Conservation (phyloP, 768 basidiomycete genomes). For the Mycena indigotica region DNA sequence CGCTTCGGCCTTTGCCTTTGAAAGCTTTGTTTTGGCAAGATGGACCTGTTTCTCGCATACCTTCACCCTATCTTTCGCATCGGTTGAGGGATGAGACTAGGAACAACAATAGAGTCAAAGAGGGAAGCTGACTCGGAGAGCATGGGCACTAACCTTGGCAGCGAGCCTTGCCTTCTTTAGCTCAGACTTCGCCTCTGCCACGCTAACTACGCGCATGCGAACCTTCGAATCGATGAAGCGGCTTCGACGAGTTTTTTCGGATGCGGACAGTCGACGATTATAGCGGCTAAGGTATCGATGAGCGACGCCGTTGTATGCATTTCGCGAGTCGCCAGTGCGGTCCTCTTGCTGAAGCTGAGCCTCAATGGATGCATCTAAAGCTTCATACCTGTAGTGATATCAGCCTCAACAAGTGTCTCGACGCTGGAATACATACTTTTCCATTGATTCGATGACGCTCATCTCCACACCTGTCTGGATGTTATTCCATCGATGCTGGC, state of each 20-base stretch:
- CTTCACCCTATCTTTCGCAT: no score
- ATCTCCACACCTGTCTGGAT: conserved; percentile 5
- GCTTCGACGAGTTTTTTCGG: not conserved
- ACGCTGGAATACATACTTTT: conserved; percentile 4
- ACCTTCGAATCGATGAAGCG: not conserved
- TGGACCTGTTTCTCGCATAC: no score
- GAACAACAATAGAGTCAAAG: no score
- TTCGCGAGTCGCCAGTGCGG: not conserved
- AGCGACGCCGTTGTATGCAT: not conserved
- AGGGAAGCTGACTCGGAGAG: no score
- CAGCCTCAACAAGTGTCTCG: not conserved
- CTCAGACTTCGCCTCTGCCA: not conserved
- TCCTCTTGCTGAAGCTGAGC: not conserved
- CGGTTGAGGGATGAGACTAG: no score
- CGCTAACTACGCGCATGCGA: no score
- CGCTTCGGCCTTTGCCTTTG: no score
- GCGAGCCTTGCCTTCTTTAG: no score
- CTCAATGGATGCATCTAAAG: not conserved
- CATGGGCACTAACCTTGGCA: no score
- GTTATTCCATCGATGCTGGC: conserved; percentile 12
- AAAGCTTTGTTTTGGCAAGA: no score
- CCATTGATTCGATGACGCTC: conserved; percentile 8
- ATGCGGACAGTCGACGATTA: not conserved
- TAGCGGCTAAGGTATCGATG: not conserved
- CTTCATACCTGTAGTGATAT: not conserved